A percentile compares a stretch with the other conserved stretches of the same genome.
These are phyloP conservation scores for Colletotrichum echinochloae DNA, from an alignment of 2,329 filamentous ascomycete species.

Conservation along the genomic window DNA sequence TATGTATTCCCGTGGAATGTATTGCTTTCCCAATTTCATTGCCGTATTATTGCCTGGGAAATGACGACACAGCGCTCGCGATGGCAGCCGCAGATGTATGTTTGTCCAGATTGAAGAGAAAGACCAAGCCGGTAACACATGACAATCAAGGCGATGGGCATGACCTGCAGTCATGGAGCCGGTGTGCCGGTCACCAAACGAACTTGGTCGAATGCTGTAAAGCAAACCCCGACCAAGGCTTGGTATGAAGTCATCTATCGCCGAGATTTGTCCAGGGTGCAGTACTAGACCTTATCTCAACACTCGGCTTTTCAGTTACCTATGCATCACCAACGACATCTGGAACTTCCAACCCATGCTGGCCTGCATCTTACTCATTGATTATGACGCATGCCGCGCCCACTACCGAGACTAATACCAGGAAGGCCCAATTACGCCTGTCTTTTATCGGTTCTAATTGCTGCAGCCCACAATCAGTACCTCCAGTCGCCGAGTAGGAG, in stretches of 20 bases:
- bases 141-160: too few species aligned
- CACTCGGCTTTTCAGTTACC: not conserved
- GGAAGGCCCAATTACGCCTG: not conserved
- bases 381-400: constrained; percentile 37
- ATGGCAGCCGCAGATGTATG: not conserved
- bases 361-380: not conserved
- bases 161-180: not conserved
- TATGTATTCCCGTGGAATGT: not conserved
- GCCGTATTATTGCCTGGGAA: not conserved
- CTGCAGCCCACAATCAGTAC: not conserved
- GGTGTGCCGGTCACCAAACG: not conserved
- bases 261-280: not conserved
- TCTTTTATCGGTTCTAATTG: not conserved
- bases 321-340: not conserved
- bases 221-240: constrained; percentile 6
- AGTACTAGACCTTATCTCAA: not conserved
- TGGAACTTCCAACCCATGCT: not conserved
- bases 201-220: not conserved
- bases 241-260: constrained; percentile 39
- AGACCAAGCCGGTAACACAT: not conserved
- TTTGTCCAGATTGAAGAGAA: not conserved
- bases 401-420: constrained; percentile 12
- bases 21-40: not conserved
- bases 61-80: not conserved
- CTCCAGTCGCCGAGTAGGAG: constrained; percentile 28